Base-by-base conservation (phyloP, 2,329 filamentous ascomycete genomes). In the Drechmeria coniospora region DNA sequence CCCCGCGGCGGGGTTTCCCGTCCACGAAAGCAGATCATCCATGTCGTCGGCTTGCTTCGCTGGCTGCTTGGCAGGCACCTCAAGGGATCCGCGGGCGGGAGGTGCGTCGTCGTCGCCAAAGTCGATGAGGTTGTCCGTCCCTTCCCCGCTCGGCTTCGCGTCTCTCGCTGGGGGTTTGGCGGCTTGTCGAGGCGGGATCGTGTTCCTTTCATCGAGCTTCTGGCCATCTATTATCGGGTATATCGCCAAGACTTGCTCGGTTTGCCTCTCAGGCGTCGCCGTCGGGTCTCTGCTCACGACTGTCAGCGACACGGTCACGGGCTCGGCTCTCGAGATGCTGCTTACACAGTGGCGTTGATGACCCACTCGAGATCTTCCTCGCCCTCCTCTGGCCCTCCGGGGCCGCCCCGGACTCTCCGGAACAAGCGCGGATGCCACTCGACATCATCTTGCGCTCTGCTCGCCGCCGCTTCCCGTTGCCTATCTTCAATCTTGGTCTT, bases 401-500 rank as follows among this genome's bases (percentile, higher is more conserved):
- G 72, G 1, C 76, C 79, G 15, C 74, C 74, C 24, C 69, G 66
- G 8, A 92, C 78, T 26, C 59, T 58, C 34, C 84, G 70, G 63
- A 98, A 98, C 9, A 95, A 65, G 36, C 75, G 74, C 1, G 90
- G 87, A 19, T 74, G 71, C 90, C 90, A 98, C 37, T 92, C 82
- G 6, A 84, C 60, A 9, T 78, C 78, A 8, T 86, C 74, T 26
- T 84, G 77, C 18, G 69, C 69, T 42, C 90, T 68, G 44, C 72
- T 72, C 12, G 84, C 78, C 2, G 90, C 84, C 46, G 94, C 87
- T 36, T 86, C 77, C 44, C 90, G 70, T 53, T 98, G 90, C 45
- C 70, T 74, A 43, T 95, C 87, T 50, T 98, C 90, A 33, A 98
- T 82, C 49, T 79, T 80, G n/a, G 81, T 86, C 60, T 98, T 98